Evolutionary conservation across 192 early-diverging fungal species (phyloP).

Genomic region (Backusella westeae): DNA sequence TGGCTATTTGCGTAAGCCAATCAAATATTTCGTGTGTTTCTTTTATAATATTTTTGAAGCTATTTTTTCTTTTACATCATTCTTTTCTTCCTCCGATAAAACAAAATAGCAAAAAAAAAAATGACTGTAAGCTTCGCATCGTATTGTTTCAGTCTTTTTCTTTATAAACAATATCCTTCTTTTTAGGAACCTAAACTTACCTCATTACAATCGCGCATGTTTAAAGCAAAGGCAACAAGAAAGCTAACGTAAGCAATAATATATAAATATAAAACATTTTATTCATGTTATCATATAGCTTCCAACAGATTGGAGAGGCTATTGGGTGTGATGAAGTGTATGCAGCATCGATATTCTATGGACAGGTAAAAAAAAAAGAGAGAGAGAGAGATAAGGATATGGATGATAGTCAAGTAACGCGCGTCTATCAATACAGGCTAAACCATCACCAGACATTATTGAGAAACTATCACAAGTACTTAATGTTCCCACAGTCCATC

Average conservation of each 20-base stretch:
- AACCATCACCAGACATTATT: slow-evolving; percentile 34
- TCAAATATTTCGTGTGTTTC: not conserved
- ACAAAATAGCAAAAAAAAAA: not conserved
- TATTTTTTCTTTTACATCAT: not conserved
- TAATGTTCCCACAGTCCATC: slow-evolving; percentile 32
- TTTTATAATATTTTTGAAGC: not conserved
- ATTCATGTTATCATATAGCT: slow-evolving; percentile 41
- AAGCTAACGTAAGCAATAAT: slow-evolving; percentile 26
- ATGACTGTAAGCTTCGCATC: not conserved
- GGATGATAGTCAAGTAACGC: not conserved
- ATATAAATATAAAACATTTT: not conserved
- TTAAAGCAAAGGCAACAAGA: slow-evolving; percentile 31
- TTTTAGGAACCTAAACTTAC: slow-evolving; percentile 21
- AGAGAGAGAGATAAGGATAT: not conserved
- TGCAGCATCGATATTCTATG: slow-evolving; percentile 67
- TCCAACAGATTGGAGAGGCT: slow-evolving; percentile 52
- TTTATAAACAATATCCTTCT: not conserved
- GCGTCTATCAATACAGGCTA: slow-evolving; percentile 30
- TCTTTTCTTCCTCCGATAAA: not conserved
- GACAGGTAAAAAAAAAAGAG: slow-evolving; percentile 42
- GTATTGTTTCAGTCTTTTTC: not conserved
- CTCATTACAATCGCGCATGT: slow-evolving; percentile 19
- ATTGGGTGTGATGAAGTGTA: slow-evolving; percentile 62
- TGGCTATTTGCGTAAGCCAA: not conserved
- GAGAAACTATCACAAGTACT: slow-evolving; percentile 31